Percentiles rank a stretch among this genome's conserved stretches.
Conservation (phyloP, 2,329 filamentous ascomycete genomes). For the Chaetomium globosum region DNA sequence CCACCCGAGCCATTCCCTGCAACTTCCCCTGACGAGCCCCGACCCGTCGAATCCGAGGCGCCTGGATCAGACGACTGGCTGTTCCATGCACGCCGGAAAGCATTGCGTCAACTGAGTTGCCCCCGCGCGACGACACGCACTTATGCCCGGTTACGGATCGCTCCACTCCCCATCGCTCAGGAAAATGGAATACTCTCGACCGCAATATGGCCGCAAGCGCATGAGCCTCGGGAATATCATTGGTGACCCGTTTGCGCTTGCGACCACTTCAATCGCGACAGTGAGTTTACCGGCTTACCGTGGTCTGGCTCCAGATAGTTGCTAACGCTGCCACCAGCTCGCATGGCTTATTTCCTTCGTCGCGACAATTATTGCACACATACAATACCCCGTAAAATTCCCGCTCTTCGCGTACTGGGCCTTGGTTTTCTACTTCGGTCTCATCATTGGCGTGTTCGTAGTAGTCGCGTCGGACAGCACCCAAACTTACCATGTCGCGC, state of each 20-base stretch:
- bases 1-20: constrained; percentile 24
- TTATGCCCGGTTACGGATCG: constrained; percentile 76
- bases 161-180: constrained; percentile 71
- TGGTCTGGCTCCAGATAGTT: background rate
- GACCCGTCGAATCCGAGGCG: constrained; percentile 8
- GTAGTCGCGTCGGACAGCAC: constrained; percentile 83
- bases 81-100: constrained; percentile 25
- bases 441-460: constrained; percentile 76
- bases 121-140: constrained; percentile 41
- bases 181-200: constrained; percentile 76
- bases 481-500: constrained; percentile 86
- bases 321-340: constrained; percentile 58
- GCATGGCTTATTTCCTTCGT: constrained; percentile 95
- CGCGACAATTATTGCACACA: constrained; percentile 73
- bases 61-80: constrained; percentile 23
- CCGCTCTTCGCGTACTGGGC: constrained; percentile 94
- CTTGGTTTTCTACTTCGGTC: constrained; percentile 79
- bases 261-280: constrained; percentile 86
- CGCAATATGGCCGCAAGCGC: constrained; percentile 57
- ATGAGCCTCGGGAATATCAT: constrained; percentile 87
- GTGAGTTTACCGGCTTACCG: constrained; percentile 58
- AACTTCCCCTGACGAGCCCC: constrained; percentile 19
- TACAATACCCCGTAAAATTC: constrained; percentile 58
- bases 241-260: constrained; percentile 93
- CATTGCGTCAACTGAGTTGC: constrained; percentile 33